phyloP scores from a whole-genome alignment of 306 rosid genomes.

The Nissolia schottii region DNA sequence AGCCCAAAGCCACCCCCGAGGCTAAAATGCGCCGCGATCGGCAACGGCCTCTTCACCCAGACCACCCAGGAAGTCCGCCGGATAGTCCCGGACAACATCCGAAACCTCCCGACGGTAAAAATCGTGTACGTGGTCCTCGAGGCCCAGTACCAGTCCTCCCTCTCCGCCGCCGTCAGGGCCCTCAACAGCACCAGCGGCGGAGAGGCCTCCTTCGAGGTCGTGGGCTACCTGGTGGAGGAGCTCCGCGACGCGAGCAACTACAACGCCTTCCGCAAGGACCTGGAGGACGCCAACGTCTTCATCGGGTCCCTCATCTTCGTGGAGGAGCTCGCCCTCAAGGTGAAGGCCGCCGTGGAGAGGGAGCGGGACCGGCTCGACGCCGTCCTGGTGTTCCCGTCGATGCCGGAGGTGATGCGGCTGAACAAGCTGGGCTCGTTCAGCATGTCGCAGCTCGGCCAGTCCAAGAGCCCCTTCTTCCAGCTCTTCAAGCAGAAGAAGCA shows the following conservation, averaged over 20 bases:
- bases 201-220: conserved; percentile 72
- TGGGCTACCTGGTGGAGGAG: conserved; percentile 94
- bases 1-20: conserved; percentile 40
- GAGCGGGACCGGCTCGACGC: conserved; percentile 90
- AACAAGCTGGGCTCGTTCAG: conserved; percentile 88
- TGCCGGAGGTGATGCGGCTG: conserved; percentile 98
- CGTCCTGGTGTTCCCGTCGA: conserved; percentile 93
- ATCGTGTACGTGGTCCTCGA: conserved; percentile 88
- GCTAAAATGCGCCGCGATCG: conserved; percentile 76
- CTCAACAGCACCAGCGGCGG: conserved; percentile 44
- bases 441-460: conserved; percentile 92
- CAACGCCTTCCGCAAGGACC: conserved; percentile 64
- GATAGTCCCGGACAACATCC: conserved; percentile 64
- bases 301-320: conserved; percentile 93
- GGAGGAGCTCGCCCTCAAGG: conserved; percentile 89
- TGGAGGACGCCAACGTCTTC: conserved; percentile 83
- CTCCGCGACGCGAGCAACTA: conserved; percentile 61
- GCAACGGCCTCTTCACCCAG: conserved; percentile 94
- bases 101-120: conserved; percentile 66
- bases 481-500: conserved; percentile 83
- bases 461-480: conserved; percentile 87
- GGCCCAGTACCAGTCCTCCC: conserved; percentile 95
- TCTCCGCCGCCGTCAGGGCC: conserved; percentile 71
- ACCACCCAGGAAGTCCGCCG: conserved; percentile 88
- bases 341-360: conserved; percentile 82